A percentile compares a stretch with the other conserved stretches of the same genome.
Evolutionary conservation across 2,329 filamentous ascomycete species (phyloP).

Genomic region (Penicillium griseofulvum): DNA sequence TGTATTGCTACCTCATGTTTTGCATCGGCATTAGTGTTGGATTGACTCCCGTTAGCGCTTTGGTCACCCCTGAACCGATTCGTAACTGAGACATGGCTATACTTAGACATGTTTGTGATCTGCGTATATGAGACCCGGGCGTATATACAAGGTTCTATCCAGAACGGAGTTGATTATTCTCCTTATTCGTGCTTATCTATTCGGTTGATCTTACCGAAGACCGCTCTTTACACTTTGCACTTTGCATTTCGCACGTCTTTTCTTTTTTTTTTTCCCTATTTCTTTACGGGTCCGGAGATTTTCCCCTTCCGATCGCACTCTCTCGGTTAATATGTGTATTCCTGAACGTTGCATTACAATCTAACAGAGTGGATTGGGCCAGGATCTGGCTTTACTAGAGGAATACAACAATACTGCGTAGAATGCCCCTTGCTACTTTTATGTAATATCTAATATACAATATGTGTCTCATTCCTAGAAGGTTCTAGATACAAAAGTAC

Average conservation of each 20-base stretch:
- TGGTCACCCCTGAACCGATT: slow-evolving; percentile 12
- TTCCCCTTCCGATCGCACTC: slow-evolving; percentile 12
- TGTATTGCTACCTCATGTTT: slow-evolving; percentile 24
- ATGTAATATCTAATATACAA: background rate
- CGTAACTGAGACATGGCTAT: slow-evolving; percentile 23
- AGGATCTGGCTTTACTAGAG: background rate
- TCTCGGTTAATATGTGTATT: slow-evolving; percentile 4
- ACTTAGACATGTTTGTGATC: slow-evolving; percentile 16
- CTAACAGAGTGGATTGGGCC: background rate
- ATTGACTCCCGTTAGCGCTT: slow-evolving; percentile 12
- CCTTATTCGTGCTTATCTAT: slow-evolving; percentile 3
- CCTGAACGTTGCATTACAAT: slow-evolving; percentile 3
- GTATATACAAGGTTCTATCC: slow-evolving; percentile 1
- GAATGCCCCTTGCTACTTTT: background rate
- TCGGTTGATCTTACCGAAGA: slow-evolving; percentile 11
- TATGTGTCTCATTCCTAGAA: background rate
- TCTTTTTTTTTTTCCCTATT: background rate
- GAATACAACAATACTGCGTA: background rate
- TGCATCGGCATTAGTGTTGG: slow-evolving; percentile 16
- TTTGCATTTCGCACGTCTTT: background rate
- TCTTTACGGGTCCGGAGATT: slow-evolving; percentile 8
- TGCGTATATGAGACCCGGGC: slow-evolving; percentile 10
- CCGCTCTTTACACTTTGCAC: background rate
- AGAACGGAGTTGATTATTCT: background rate
- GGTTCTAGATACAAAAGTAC: background rate